A percentile compares a stretch with the other conserved stretches of the same genome.
Evolutionary conservation across 2,329 filamentous ascomycete genomes (phyloP).

Genomic region (Fusarium hostae): DNA sequence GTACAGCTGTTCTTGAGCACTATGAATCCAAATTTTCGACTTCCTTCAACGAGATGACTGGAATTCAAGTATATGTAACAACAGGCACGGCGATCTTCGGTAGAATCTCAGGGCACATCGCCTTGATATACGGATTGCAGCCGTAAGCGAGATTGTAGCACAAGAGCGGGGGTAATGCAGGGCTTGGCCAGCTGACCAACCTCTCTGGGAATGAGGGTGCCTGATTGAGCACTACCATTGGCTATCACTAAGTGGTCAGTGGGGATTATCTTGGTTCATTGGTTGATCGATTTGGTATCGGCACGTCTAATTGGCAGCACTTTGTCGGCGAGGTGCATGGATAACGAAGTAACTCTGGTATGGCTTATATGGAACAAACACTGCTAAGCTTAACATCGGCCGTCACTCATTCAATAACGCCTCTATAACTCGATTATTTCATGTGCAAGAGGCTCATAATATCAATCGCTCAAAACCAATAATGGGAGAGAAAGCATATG

Average conservation of each 20-base stretch:
- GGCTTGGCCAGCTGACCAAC: not conserved
- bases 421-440: not conserved
- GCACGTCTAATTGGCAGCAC: not conserved
- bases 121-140: not conserved
- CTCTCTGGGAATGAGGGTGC: not conserved
- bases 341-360: not conserved
- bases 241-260: not conserved
- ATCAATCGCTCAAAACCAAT: not conserved
- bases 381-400: not conserved
- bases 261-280: not conserved
- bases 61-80: not conserved
- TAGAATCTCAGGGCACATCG: accelerated
- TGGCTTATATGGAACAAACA: not conserved
- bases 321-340: not conserved
- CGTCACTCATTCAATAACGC: not conserved
- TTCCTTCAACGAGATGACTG: not conserved
- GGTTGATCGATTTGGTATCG: not conserved
- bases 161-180: not conserved
- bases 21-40: not conserved
- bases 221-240: not conserved
- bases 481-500: not conserved
- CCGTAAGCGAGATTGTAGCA: not conserved
- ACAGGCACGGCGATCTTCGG: not conserved
- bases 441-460: not conserved
- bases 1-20: not conserved